Conservation (phyloP, 352 stramenopile species). For the Aphanomyces stellatus region DNA sequence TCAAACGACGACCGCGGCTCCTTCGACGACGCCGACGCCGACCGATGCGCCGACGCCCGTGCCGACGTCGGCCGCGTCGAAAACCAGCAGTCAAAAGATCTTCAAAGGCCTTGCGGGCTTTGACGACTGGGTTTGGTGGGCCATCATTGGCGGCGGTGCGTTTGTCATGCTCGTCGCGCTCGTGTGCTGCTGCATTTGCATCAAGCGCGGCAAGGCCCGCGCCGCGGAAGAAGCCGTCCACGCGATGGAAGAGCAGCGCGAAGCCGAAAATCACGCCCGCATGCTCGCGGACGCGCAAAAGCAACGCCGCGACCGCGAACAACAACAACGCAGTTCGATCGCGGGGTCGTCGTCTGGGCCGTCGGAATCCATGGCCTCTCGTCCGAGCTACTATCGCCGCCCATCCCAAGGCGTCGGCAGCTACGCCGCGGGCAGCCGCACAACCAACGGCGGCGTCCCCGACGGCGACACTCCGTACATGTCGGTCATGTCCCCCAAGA, state of each 20-base stretch:
- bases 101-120: constrained; percentile 66
- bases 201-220: constrained; percentile 70
- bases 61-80: not conserved
- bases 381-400: constrained; percentile 2
- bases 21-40: not conserved
- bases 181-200: constrained; percentile 69
- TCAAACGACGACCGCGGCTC: not conserved
- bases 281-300: constrained; percentile 7
- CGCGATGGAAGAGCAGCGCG: constrained; percentile 37
- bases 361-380: not conserved
- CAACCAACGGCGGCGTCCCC: not conserved
- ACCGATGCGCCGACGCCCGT: not conserved
- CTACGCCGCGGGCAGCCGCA: not conserved
- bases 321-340: not conserved
- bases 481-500: not conserved
- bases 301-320: not conserved
- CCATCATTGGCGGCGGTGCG: constrained; percentile 42
- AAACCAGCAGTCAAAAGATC: constrained; percentile 36
- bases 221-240: constrained; percentile 56
- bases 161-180: constrained; percentile 58
- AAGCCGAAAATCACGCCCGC: constrained; percentile 28
- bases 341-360: not conserved
- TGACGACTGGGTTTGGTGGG: constrained; percentile 79
- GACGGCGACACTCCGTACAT: constrained; percentile 1
- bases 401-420: not conserved